Evolutionary conservation across 345 rosid species (phyloP), one percentile per base, ranked within the genome.

Genomic region (Camelina sativa): DNA sequence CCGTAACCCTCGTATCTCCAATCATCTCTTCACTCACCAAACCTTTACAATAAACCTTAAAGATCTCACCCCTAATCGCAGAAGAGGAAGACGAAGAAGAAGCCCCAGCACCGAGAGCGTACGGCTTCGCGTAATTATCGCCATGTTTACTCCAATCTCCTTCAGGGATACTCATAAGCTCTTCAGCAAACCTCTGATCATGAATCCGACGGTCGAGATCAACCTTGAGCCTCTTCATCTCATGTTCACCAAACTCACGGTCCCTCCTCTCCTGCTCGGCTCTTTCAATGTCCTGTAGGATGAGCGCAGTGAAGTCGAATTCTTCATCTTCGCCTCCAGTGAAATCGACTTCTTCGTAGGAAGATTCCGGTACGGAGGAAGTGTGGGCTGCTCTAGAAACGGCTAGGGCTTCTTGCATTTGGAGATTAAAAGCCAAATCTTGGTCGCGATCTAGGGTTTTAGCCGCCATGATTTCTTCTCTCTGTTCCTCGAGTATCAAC

Each of bases 341-440:
- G 77, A 41, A 19, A 72, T 50, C 20, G 65, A 28, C 76, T 54
- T 30, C 55, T 23, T 0, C 46, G 40, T 57, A 3, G 12, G 72
- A 6, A 7, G 81, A 56, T 0, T 70, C 19, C 7, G 65, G 53
- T 0, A 37, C 47, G 16, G 74, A 35, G 53, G 79, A 67, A 10
- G 44, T 72, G 60, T 23, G 72, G 10, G 47, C 40, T 15, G 83
- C 59, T 64, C 83, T 79, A 20, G 91, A 86, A 52, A 87, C 84
- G 78, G 69, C 59, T 15, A 84, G 58, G 65, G 91, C 84, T 82
- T 90, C 96, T 46, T 84, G 72, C 83, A 88, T 74, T 71, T 90
- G 96, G 69, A 90, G 91, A 13, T 80, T 52, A 81, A 83, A 86
- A 15, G 93, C 96, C 4, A 82, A 80, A 48, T 88, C 88, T 46